These are phyloP conservation scores for Purpureocillium takamizusanense DNA, from an alignment of 2,329 filamentous ascomycete genomes.

Conservation along the genomic window DNA sequence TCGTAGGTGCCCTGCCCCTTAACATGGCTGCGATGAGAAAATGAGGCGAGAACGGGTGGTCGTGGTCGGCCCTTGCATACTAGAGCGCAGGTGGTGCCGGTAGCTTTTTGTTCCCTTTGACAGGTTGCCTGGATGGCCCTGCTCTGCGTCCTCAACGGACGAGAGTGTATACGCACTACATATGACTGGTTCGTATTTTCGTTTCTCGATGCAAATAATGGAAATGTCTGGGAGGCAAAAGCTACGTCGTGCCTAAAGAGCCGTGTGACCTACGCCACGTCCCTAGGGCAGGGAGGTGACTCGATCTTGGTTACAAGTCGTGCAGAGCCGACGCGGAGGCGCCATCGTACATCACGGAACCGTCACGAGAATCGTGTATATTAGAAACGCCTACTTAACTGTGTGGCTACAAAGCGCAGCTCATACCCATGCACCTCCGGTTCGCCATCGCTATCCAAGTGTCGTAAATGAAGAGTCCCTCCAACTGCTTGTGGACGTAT, in stretches of 20 bases:
- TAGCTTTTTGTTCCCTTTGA: slow-evolving; percentile 10
- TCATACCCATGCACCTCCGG: slow-evolving; percentile 14
- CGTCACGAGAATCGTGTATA: no score
- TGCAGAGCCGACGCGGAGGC: no score
- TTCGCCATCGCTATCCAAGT: slow-evolving; percentile 17
- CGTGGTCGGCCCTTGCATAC: neutral
- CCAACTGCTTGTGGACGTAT: neutral
- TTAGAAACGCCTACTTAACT: no score
- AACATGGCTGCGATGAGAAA: slow-evolving; percentile 18
- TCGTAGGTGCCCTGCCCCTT: slow-evolving; percentile 20
- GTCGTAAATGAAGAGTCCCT: slow-evolving; percentile 1
- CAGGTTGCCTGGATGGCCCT: slow-evolving; percentile 18
- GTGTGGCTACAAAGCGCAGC: slow-evolving; percentile 5
- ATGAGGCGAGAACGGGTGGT: neutral
- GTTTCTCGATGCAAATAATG: slow-evolving; percentile 11
- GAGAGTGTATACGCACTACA: slow-evolving; percentile 19
- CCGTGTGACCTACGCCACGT: no score
- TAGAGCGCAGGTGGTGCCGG: neutral
- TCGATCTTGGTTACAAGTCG: no score
- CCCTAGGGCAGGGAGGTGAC: no score
- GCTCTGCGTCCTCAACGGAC: slow-evolving; percentile 18
- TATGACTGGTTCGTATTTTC: slow-evolving; percentile 45
- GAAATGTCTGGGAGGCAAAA: neutral
- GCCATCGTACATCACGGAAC: no score
- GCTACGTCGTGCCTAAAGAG: no score